These are phyloP conservation scores for Botryotinia globosa DNA, from an alignment of 2,329 filamentous ascomycete species.

Conservation along the genomic window DNA sequence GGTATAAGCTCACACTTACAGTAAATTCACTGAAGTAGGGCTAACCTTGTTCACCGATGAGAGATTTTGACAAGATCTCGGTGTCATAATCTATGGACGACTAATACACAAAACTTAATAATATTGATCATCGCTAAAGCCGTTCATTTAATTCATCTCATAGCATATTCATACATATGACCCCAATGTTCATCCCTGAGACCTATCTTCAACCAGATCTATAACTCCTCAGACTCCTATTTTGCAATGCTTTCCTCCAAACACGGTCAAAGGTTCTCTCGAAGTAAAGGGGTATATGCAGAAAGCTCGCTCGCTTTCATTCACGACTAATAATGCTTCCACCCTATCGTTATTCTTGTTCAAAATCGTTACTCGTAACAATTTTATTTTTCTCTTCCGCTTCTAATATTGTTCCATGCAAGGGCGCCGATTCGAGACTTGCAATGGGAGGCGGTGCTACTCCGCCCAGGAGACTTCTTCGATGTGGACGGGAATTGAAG, in stretches of 20 bases:
- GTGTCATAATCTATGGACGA: not conserved
- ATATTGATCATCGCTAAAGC: not conserved
- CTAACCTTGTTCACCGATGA: not conserved
- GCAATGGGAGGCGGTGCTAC: constrained; percentile 39
- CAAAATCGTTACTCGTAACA: constrained; percentile 10
- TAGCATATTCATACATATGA: constrained; percentile 14
- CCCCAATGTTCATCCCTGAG: not conserved
- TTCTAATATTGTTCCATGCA: constrained; percentile 33
- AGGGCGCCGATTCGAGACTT: constrained; percentile 50
- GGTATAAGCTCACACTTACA: not conserved
- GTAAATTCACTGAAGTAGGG: not conserved
- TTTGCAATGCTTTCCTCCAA: constrained; percentile 6
- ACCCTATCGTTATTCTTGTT: constrained; percentile 7
- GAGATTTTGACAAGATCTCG: not conserved
- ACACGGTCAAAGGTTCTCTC: not conserved
- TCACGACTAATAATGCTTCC: not conserved
- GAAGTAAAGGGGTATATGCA: constrained; percentile 21
- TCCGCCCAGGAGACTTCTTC: constrained; percentile 53
- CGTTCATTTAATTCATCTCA: not conserved
- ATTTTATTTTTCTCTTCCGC: constrained; percentile 5
- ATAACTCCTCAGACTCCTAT: constrained; percentile 11
- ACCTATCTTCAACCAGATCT: not conserved
- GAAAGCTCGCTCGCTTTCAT: constrained; percentile 1
- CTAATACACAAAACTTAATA: not conserved
- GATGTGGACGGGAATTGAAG: constrained; percentile 50